These are phyloP conservation scores for Lagenidium sp. DNA, from an alignment of 352 stramenopile species.

Conservation along the genomic window DNA sequence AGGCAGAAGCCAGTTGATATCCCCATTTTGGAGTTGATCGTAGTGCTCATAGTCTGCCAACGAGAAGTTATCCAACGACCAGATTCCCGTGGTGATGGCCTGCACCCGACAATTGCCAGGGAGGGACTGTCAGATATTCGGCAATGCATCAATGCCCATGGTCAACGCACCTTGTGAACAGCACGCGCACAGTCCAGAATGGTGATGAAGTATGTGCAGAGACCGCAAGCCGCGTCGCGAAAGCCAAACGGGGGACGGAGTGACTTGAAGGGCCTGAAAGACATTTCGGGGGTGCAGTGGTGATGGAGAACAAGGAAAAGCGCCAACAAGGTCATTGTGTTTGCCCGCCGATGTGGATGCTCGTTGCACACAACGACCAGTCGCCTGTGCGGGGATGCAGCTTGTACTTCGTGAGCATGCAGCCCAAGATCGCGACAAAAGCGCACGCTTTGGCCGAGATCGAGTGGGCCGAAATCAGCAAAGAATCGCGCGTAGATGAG, in stretches of 20 bases:
- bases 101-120: no score
- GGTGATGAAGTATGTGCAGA: slow-evolving; percentile 91
- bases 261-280: slow-evolving; percentile 37
- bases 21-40: slow-evolving; percentile 90
- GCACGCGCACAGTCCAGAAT: slow-evolving; percentile 89
- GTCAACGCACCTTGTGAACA: slow-evolving; percentile 83
- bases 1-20: slow-evolving; percentile 94
- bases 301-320: slow-evolving; percentile 73
- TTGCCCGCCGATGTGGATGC: slow-evolving; percentile 83
- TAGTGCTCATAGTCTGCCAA: slow-evolving; percentile 92
- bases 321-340: slow-evolving; percentile 86
- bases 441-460: slow-evolving; percentile 88
- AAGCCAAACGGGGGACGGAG: slow-evolving; percentile 35
- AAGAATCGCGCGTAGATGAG: slow-evolving; percentile 97
- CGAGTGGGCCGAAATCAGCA: slow-evolving; percentile 95
- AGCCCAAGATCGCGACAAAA: slow-evolving; percentile 77
- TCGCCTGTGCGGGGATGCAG: slow-evolving; percentile 8
- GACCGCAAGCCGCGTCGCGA: slow-evolving; percentile 32
- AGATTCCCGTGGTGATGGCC: slow-evolving; percentile 17
- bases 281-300: slow-evolving; percentile 51
- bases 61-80: slow-evolving; percentile 25
- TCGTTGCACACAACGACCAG: slow-evolving; percentile 82
- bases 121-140: no score
- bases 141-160: no score
- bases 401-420: no score